phyloP scores from a whole-genome alignment of 2,329 filamentous ascomycete genomes.

The Colletotrichum salicis region DNA sequence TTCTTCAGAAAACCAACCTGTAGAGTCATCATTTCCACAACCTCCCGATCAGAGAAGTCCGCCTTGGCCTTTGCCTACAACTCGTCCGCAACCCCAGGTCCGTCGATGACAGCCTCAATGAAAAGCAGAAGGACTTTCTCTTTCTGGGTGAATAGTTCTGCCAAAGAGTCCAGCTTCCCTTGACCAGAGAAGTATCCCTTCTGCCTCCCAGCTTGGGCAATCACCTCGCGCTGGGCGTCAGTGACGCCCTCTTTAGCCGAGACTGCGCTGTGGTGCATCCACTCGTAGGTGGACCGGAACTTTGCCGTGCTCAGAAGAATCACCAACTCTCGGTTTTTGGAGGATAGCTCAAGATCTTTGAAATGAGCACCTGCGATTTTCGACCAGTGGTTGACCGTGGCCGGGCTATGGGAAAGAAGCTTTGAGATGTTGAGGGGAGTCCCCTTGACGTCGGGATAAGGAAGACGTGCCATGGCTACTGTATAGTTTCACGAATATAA shows the following conservation, averaged over 20 bases:
- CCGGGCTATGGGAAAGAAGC: background rate
- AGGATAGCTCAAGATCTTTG: background rate
- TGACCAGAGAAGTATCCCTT: background rate
- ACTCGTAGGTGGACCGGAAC: background rate
- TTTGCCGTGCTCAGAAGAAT: background rate
- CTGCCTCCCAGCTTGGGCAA: background rate
- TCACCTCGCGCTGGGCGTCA: background rate
- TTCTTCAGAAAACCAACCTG: background rate
- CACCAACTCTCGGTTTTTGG: background rate
- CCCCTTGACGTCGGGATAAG: background rate
- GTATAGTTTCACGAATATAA: background rate
- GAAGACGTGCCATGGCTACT: background rate
- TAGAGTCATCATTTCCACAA: background rate
- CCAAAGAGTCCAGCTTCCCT: background rate
- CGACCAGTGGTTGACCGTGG: background rate
- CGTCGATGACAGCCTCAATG: background rate
- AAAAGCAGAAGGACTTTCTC: background rate
- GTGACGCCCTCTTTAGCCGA: background rate
- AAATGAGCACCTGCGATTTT: background rate
- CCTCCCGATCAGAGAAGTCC: background rate
- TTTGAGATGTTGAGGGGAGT: background rate
- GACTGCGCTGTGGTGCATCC: background rate
- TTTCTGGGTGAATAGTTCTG: background rate
- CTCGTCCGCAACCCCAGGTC: background rate
- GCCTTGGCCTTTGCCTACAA: background rate